Base-by-base conservation (phyloP, 768 basidiomycete species). In the Rhizopogon vesiculosus region DNA sequence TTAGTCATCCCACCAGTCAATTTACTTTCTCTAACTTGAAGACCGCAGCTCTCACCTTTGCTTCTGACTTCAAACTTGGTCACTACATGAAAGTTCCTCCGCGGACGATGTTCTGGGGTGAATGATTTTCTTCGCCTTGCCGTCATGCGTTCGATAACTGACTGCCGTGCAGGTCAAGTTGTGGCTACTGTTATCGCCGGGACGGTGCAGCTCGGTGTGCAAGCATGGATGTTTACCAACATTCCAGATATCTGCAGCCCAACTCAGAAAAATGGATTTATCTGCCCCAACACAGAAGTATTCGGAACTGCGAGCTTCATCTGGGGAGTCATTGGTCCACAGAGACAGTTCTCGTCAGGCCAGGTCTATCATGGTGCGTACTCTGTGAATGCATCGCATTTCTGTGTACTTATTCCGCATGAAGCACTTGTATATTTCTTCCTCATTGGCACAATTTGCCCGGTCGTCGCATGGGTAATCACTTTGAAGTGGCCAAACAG, bases 301-400 rank as follows among this genome's bases (percentile, higher is more conserved):
- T 91, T 92, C 67, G 88, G 87, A 39, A 89, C 87, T 2, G 90
- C 90, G 19, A 84, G 82, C 56, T 80, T 93, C 58, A 80, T 92
- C 59, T 91, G 85, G 85, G 88, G 91, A 57, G 87, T 89, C 58
- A 88, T 93, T 54, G 89, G 91, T 1, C 91, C 91, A 6, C 73
- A 71, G 33, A 76, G 82, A n/a, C 78, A 84, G 64, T 92, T 89
- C 76, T 87, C 82, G 2, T 45, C 72, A 16, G 88, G 87, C 12
- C 79, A 82, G 64, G 72, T 84, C 16, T 87, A 86, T 68, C 78
- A 78, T 56, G 75, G 75, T 72, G 45, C 46, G 65, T 62, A 2
- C 13, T 35, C 35, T 5, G 9, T 35, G 9, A 35, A 19, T 31
- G 15, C 16, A 45, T 6, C 6, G 22, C 18, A 1, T 12, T 53